A percentile compares a stretch with the other conserved stretches of the same genome.
phyloP scores from a whole-genome alignment of 2,329 filamentous ascomycete species.

The Fusarium verrucosum region DNA sequence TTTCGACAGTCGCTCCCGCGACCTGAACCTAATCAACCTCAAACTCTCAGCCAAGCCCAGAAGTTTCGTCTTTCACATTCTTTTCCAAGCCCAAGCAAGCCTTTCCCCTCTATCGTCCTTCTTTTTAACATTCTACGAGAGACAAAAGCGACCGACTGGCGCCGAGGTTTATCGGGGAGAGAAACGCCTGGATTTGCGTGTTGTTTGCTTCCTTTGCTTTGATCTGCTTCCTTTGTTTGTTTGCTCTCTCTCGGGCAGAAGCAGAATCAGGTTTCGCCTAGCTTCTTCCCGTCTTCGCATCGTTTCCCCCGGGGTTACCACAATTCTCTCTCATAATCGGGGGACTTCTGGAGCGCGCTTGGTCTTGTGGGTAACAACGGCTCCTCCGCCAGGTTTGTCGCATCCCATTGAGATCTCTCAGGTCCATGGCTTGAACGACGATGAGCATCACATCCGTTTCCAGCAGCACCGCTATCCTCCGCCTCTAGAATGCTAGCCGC shows the following conservation, averaged over 20 bases:
- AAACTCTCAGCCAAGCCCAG: constrained; percentile 16
- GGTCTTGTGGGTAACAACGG: constrained; percentile 30
- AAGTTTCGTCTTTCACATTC: constrained; percentile 18
- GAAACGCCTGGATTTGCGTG: constrained; percentile 8
- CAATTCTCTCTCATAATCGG: constrained; percentile 21
- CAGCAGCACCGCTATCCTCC: constrained; percentile 43
- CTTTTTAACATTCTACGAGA: constrained; percentile 3
- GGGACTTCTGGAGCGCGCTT: constrained; percentile 23
- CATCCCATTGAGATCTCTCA: constrained; percentile 21
- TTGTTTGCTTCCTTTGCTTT: constrained; percentile 26
- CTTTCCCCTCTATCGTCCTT: background rate
- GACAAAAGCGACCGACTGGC: constrained; percentile 24
- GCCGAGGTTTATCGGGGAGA: constrained; percentile 21
- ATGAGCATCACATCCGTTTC: constrained; percentile 45
- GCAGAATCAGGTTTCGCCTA: constrained; percentile 36
- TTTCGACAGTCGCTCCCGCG: constrained; percentile 25
- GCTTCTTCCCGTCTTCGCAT: constrained; percentile 33
- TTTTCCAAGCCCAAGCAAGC: constrained; percentile 3
- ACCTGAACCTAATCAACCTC: constrained; percentile 16
- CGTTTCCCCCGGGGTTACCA: constrained; percentile 11
- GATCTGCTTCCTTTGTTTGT: constrained; percentile 4
- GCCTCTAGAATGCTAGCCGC: constrained; percentile 50
- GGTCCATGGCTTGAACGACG: constrained; percentile 44
- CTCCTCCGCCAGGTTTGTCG: constrained; percentile 16
- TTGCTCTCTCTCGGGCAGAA: too few species aligned